Evolutionary conservation across 2,329 filamentous ascomycete genomes (phyloP), one percentile per base, ranked within the genome.

Genomic region (Aspergillus sp.): DNA sequence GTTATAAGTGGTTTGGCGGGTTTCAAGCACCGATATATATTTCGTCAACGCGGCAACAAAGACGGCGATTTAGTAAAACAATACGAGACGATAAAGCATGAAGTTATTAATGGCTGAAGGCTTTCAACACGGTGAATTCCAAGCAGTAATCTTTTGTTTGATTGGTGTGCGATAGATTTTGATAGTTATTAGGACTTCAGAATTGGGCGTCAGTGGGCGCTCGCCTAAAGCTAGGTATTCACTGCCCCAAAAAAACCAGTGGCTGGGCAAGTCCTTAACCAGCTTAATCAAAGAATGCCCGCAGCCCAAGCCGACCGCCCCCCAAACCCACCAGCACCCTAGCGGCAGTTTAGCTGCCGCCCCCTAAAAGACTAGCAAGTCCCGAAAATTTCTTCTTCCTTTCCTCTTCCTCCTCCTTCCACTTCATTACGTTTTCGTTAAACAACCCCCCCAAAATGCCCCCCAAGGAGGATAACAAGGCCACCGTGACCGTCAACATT

Each of bases 401-500:
- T 44, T 38, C 47, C 37, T 45, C 48, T 52, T 35, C 49, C 44
- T 41, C 51, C 25, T 46, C 30, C 49, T 48, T 44, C 45, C 51
- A 33, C 47, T 50, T 42, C n/a, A 44, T 32, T 48, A 45, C 50
- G 43, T 10, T 49, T 41, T 57, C 50, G 49, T 51, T 53, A 17
- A 39, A 39, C 15, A 17, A 20, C 10, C 15, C 15, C 25, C 12
- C 74, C 4, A 62, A 72, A 42, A 71, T 68, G 66, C 53, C 65
- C 49, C 54, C 58, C 46, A 68, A 67, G 51, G 60, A 65, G n/a
- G 66, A 72, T 44, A 56, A 60, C 52, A 66, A 65, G 50, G 51
- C 58, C 46, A 63, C 62, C 38, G 60, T 71, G 37, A 60, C 66
- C 17, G 69, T 74, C 55, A 72, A 88, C 52, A 77, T 86, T 49